These are phyloP conservation scores for Halophytophthora polymorphica DNA, from an alignment of 352 stramenopile genomes.

Conservation along the genomic window DNA sequence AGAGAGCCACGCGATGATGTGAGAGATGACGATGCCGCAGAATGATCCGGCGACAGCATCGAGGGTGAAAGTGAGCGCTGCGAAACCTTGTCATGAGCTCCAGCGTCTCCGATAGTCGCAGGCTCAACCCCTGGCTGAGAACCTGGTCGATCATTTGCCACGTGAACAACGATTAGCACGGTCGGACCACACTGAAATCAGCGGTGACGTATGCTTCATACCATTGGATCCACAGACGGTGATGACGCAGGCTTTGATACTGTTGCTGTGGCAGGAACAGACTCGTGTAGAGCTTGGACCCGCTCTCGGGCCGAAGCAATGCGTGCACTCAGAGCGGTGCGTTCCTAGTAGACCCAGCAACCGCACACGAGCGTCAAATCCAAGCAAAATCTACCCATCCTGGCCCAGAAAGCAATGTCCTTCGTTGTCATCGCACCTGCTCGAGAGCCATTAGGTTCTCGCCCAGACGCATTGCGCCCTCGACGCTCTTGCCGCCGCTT, in stretches of 20 bases:
- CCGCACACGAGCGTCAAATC: background rate
- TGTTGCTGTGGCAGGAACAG: background rate
- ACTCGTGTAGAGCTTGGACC: slow-evolving; percentile 7
- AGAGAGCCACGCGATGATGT: background rate
- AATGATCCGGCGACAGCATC: background rate
- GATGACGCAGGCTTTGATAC: background rate
- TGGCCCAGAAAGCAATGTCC: background rate
- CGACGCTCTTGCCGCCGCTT: no score
- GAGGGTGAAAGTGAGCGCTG: background rate
- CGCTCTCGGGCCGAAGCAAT: slow-evolving; percentile 9
- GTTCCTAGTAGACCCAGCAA: slow-evolving; percentile 7
- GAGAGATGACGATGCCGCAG: background rate
- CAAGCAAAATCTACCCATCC: background rate
- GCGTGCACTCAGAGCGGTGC: slow-evolving; percentile 11
- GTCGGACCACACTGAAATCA: background rate
- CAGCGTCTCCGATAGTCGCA: slow-evolving; percentile 11
- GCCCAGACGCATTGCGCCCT: no score
- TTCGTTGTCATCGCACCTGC: no score
- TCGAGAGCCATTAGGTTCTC: no score
- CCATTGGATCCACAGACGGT: slow-evolving; percentile 11
- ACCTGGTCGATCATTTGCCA: slow-evolving; percentile 24
- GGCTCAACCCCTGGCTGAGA: slow-evolving; percentile 21
- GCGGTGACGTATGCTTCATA: background rate
- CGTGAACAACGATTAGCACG: background rate
- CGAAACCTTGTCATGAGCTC: slow-evolving; percentile 28